Percentiles rank a stretch among this genome's conserved stretches.
phyloP scores from a whole-genome alignment of 202 grass and related monocot genomes.

The Hordeum pubiflorum region DNA sequence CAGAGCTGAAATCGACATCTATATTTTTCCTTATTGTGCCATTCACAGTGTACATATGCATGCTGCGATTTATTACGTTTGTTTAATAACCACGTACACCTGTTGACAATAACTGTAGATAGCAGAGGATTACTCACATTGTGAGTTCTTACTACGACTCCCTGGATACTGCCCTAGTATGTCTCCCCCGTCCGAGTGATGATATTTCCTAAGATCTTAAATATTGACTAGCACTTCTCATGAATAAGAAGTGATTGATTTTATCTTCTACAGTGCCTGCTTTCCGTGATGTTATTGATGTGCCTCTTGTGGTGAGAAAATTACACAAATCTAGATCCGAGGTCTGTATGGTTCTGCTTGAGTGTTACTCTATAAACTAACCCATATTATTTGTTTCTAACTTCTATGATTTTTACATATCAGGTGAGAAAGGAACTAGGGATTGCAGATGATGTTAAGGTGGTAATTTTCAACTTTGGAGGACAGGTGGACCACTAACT shows the following conservation, averaged over 20 bases:
- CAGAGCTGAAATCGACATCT: neutral
- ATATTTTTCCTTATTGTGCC: neutral
- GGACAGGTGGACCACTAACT: slow-evolving; percentile 60
- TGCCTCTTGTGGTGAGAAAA: slow-evolving; percentile 84
- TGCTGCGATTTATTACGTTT: neutral
- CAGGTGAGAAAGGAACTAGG: slow-evolving; percentile 82
- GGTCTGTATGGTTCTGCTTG: slow-evolving; percentile 33
- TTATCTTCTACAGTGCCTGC: slow-evolving; percentile 67
- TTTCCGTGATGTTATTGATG: slow-evolving; percentile 90
- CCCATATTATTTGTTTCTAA: neutral
- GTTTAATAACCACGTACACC: slow-evolving; percentile 14
- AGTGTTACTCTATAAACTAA: neutral
- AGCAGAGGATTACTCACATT: slow-evolving; percentile 91
- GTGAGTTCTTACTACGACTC: slow-evolving; percentile 91
- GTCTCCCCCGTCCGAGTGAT: slow-evolving; percentile 26
- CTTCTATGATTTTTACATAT: slow-evolving; percentile 27
- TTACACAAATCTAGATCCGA: slow-evolving; percentile 76
- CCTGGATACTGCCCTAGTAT: slow-evolving; percentile 97
- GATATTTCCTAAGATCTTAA: neutral
- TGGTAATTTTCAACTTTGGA: slow-evolving; percentile 97
- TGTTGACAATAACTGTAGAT: slow-evolving; percentile 51
- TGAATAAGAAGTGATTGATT: slow-evolving; percentile 7
- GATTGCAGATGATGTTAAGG: slow-evolving; percentile 78
- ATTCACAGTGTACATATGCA: neutral
- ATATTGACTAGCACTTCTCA: neutral